Evolutionary conservation across 768 basidiomycete genomes (phyloP), one percentile per base, ranked within the genome.

Genomic region (Termitomyces sp.): DNA sequence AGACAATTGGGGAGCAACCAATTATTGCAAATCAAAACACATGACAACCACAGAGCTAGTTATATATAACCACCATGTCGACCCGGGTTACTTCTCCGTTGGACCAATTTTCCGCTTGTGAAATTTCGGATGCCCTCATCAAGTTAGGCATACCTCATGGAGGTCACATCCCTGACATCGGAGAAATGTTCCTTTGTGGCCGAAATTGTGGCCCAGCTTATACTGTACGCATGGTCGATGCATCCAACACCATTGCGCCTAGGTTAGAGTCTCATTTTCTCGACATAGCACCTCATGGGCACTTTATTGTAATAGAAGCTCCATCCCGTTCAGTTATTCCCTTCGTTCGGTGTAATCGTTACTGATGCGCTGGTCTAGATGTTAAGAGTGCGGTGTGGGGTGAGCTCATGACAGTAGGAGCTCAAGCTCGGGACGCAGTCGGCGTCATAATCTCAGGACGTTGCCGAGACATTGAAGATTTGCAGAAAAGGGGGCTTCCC

Each of bases 331-430:
- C 63, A 65, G 63, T 68, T 41, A 55, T 52, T 55, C 58, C 16
- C 38, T 30, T 36, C 32, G 32, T 55, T 35, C 36, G 41, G 62
- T 51, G 30, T 60, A 56, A 44, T 50, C 55, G 63, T 57, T 64
- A 65, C 53, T 71, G 56, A 56, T 55, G 38, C 7, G 38, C 50
- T 30, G 48, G n/a, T 41, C 47, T 68, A 87, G 90, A 84, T 55
- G 74, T 78, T 28, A 88, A 87, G 70, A 88, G 85, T 63, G 92
- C 92, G 4, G 90, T 93, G 6, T 96, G 94, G 94, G 93, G 94
- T 24, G 93, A 94, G 20, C 82, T 92, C 50, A 92, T 94, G 92
- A 86, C 91, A 11, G 89, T 90, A 0, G 91, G 91, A 22, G 93
- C 93, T 1, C 81, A 84, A 66, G 80, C 83, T 13, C 84, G 86